phyloP scores from a whole-genome alignment of 306 rosid genomes.

The Crotalaria pallida region DNA sequence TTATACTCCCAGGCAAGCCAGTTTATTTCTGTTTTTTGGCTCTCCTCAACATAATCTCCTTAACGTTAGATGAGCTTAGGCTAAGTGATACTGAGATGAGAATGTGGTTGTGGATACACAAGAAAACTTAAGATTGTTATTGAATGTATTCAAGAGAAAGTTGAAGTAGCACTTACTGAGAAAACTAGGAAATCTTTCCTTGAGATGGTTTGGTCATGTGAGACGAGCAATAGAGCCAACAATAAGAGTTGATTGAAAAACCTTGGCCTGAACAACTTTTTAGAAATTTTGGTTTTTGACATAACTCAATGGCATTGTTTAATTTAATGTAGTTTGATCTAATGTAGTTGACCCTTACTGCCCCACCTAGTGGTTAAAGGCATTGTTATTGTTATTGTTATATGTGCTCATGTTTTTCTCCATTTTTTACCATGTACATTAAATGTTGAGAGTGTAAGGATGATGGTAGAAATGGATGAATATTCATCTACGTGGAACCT shows the following conservation, averaged over 20 bases:
- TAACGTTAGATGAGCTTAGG: neutral
- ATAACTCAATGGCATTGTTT: neutral
- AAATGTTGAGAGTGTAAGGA: neutral
- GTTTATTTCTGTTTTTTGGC: neutral
- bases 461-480: slow-evolving; percentile 1
- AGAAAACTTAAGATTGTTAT: neutral
- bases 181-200: neutral
- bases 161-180: neutral
- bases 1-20: no score
- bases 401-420: neutral
- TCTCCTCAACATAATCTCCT: neutral
- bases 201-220: neutral
- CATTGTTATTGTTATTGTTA: neutral
- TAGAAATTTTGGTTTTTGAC: neutral
- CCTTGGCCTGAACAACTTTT: neutral
- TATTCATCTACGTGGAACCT: neutral
- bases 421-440: neutral
- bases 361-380: neutral
- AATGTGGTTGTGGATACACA: neutral
- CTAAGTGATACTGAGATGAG: neutral
- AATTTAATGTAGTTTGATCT: no score
- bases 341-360: neutral
- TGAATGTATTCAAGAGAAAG: neutral
- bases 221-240: neutral
- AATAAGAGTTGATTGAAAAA: neutral